Evolutionary conservation across 2,329 filamentous ascomycete species (phyloP), one percentile per base, ranked within the genome.

Genomic region (Stachybotrys chlorohalonatus): DNA sequence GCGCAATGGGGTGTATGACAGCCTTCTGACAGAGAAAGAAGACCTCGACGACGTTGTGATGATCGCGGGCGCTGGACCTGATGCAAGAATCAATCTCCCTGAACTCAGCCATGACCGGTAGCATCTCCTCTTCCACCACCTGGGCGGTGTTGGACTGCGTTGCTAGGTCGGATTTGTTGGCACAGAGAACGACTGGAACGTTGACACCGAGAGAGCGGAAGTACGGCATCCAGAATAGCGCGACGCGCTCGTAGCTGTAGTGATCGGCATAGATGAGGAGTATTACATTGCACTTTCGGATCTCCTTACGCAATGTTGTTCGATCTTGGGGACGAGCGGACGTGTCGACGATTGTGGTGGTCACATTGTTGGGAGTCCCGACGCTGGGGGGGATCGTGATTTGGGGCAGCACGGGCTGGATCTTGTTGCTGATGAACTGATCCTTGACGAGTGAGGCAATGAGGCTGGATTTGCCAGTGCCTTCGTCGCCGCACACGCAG

Each of bases 11-110:
- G 69, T 97, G 92, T 2, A 92, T 96, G 63, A 99, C 93, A 16
- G 94, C 94, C 68, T 97, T 97, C 70, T 99, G 94, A 70, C 94
- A 99, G 13, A 99, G 84, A 66, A 96, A 97, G 74, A 99, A 97
- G 56, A 93, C 90, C 70, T 93, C 92, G 68, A 96, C 95, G 68
- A 96, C 89, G 70, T 96, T 96, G 63, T 87, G 85, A 66, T 96
- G 90, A 64, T 96, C 90, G 63, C 90, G 84, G 17, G 93, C 91
- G 70, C 92, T 97, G 8, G 92, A 91, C 54, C 94, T 83, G 67
- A 99, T 97, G 72, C 94, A 99, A 0, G 92, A 96, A 69, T 99
- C 94, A 59, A 99, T 96, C 71, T 97, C 94, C 67, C 96, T 93
- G 73, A 97, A 99, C 73, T 99, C 94, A 57, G 89, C 87, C 94